Conservation (phyloP, 371 early-diverging fungal species). For the Lichtheimia hyalospora region DNA sequence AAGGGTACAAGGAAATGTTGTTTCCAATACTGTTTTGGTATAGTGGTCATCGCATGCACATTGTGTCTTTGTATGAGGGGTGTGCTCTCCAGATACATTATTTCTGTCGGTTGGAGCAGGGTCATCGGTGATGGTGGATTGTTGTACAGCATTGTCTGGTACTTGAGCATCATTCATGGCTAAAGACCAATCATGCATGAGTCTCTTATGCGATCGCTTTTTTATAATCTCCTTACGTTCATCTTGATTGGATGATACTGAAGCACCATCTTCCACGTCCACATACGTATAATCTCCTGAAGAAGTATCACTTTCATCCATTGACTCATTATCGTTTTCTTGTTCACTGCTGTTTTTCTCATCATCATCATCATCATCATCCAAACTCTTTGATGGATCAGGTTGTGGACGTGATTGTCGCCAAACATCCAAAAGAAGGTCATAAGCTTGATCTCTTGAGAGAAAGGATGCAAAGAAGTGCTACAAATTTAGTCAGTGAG, state of each 20-base stretch:
- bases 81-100: too few relatives aligned
- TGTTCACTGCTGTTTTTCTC: background rate
- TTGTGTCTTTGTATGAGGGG: too few relatives aligned
- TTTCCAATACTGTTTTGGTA: conserved; percentile 46
- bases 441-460: conserved; percentile 67
- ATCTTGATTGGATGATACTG: too few relatives aligned
- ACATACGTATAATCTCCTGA: background rate
- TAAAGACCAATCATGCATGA: too few relatives aligned
- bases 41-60: conserved; percentile 37
- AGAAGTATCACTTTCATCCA: background rate
- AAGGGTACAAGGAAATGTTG: conserved; percentile 47
- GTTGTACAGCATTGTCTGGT: too few relatives aligned
- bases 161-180: too few relatives aligned
- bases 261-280: too few relatives aligned
- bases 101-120: too few relatives aligned
- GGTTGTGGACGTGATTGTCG: conserved; percentile 14
- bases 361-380: conserved; percentile 2
- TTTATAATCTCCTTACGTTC: too few relatives aligned
- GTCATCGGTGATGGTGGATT: too few relatives aligned
- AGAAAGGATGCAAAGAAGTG: conserved; percentile 75
- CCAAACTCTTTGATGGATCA: background rate
- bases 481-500: conserved; percentile 8
- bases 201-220: too few relatives aligned
- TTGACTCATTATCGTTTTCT: background rate
- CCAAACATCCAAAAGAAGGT: conserved; percentile 65